These are phyloP conservation scores for Coriaria nepalensis DNA, from an alignment of 306 rosid genomes.

Conservation along the genomic window DNA sequence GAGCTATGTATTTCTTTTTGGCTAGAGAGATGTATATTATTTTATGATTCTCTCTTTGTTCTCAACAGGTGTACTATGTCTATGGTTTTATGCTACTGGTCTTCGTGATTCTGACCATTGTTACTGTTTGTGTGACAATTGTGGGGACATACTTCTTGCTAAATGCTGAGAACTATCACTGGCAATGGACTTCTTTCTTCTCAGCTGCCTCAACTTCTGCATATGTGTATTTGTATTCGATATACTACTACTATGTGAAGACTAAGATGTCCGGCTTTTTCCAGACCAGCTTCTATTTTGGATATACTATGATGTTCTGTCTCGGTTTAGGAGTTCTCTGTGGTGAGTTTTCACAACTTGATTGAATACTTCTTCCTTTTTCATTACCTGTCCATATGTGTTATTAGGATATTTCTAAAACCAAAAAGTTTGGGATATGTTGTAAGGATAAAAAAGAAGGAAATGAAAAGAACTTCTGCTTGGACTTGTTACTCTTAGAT, in stretches of 20 bases:
- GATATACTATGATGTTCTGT: slow-evolving; percentile 95
- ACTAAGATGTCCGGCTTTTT: slow-evolving; percentile 99
- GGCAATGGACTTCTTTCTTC: slow-evolving; percentile 99
- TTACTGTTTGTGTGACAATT: slow-evolving; percentile 89
- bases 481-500: too few species aligned
- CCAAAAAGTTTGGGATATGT: too few species aligned
- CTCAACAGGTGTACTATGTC: slow-evolving; percentile 88
- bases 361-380: background rate
- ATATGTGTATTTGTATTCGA: slow-evolving; percentile 77
- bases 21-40: slow-evolving; percentile 7
- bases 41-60: slow-evolving; percentile 19
- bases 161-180: slow-evolving; percentile 97
- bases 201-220: slow-evolving; percentile 97
- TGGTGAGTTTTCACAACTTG: slow-evolving; percentile 38
- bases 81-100: slow-evolving; percentile 96
- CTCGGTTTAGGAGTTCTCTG: slow-evolving; percentile 97
- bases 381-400: background rate
- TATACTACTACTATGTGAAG: slow-evolving; percentile 89
- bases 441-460: too few species aligned
- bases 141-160: slow-evolving; percentile 95
- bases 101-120: slow-evolving; percentile 73
- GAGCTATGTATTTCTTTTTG: background rate
- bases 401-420: too few species aligned
- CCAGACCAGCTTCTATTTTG: slow-evolving; percentile 98
- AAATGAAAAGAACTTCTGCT: too few species aligned